Base-by-base conservation (phyloP, 441 rosid species). In the Erodium texanum region DNA sequence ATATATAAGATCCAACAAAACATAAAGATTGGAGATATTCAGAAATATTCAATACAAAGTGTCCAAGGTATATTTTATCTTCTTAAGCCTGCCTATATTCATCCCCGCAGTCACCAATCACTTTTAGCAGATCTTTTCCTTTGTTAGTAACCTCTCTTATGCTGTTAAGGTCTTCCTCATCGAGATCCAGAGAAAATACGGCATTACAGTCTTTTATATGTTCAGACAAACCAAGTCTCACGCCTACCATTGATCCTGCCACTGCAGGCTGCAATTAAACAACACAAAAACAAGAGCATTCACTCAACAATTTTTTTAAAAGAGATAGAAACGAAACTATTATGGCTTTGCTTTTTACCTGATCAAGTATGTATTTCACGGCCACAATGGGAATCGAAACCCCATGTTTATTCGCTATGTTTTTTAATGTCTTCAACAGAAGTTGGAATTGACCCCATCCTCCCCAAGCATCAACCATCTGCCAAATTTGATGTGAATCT, bases 401-500 rank as follows among this genome's bases (percentile, higher is more conserved):
- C 23, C 95, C 92, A 63, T 93, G 99, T 77, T 90, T 93, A 54
- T 86, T 32, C 41, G 93, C 87, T 80, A 93, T 70, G 19, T 56
- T 77, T 69, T 90, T 93, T 36, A 90, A 85, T 0, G 93, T 86
- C 79, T 78, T 76, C 70, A 90, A 89, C 77, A 93, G 70, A 65
- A 67, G 79, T 86, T 93, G 99, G 79, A 93, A 93, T 24, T 75
- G 87, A 77, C 80, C 69, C 98, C 99, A 93, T 58, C 93, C 96
- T 85, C 99, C 99, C 96, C 96, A 90, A 9, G 97, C 90, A 86
- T 93, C 98, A 74, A 88, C 87, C 95, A 89, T 88, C 98, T 92
- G 84, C 69, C 64, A 71, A 50, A 70, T 54, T 36, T 22, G 7
- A 61, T 18, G 50, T 59, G 67, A 50, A 66, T 27, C 23, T 27